Evolutionary conservation across 306 rosid genomes (phyloP).

Genomic region (Lathyrus aphaca): DNA sequence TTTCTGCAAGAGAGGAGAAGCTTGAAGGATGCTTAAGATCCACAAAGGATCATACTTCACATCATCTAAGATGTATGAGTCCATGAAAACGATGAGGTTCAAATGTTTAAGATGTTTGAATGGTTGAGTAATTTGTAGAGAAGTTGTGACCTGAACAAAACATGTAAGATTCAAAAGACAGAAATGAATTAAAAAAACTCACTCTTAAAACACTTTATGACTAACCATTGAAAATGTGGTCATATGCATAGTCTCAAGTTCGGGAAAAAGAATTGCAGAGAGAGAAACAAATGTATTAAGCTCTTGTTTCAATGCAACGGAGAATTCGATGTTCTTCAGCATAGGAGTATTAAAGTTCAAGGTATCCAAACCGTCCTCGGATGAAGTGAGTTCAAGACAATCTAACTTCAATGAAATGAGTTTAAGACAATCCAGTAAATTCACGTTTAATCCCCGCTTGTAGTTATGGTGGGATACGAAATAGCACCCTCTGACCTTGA

Average conservation of each 20-base stretch:
- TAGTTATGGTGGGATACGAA: neutral
- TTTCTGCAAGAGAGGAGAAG: too few species aligned
- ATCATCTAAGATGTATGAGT: too few species aligned
- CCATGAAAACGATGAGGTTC: too few species aligned
- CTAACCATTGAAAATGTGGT: neutral
- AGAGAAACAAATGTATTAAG: neutral
- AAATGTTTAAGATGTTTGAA: too few species aligned
- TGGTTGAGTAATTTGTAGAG: too few species aligned
- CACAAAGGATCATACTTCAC: too few species aligned
- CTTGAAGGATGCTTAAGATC: too few species aligned
- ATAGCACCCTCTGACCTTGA: neutral
- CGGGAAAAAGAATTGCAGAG: neutral
- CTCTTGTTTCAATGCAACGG: neutral
- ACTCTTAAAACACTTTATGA: neutral
- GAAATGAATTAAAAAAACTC: too few species aligned
- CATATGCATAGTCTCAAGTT: slow-evolving; percentile 17
- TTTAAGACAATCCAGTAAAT: neutral
- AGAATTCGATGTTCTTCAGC: neutral
- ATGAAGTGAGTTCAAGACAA: neutral
- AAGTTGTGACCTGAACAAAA: too few species aligned
- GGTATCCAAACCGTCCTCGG: neutral
- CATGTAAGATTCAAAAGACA: too few species aligned
- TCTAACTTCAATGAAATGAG: neutral
- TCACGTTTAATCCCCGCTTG: neutral
- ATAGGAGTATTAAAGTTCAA: neutral